Percentiles rank a stretch among this genome's conserved stretches.
phyloP scores from a whole-genome alignment of 306 rosid species.

The Hippophae gyantsensis region DNA sequence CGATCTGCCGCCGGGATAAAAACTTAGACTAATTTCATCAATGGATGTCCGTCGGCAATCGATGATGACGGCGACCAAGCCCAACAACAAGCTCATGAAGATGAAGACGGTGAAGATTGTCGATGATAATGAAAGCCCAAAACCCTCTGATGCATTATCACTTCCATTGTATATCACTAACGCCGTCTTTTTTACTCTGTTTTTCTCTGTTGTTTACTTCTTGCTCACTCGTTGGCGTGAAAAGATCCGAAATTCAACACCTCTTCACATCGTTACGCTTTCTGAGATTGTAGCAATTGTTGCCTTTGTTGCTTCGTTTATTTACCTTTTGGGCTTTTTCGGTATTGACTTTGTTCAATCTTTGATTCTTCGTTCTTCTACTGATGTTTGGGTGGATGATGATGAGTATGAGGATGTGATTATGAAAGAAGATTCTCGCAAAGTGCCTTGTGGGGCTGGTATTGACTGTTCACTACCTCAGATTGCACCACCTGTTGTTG shows the following conservation, averaged over 20 bases:
- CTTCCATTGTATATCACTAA: slow-evolving; percentile 51
- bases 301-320: slow-evolving; percentile 56
- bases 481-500: background rate
- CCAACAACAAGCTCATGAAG: slow-evolving; percentile 1
- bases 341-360: slow-evolving; percentile 71
- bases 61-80: slow-evolving; percentile 3
- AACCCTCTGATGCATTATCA: slow-evolving; percentile 27
- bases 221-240: slow-evolving; percentile 78
- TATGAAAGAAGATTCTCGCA: slow-evolving; percentile 36
- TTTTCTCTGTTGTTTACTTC: slow-evolving; percentile 76
- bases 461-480: slow-evolving; percentile 29
- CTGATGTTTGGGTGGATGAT: slow-evolving; percentile 41
- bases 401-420: slow-evolving; percentile 31
- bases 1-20: slow-evolving; percentile 16
- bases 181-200: slow-evolving; percentile 50
- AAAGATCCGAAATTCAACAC: slow-evolving; percentile 75
- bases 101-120: slow-evolving; percentile 6
- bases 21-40: background rate
- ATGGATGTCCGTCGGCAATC: slow-evolving; percentile 65
- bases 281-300: slow-evolving; percentile 54
- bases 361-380: slow-evolving; percentile 35
- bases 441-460: slow-evolving; percentile 33
- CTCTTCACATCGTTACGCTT: slow-evolving; percentile 58
- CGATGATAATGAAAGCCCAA: slow-evolving; percentile 14
- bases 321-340: slow-evolving; percentile 74